A percentile compares a stretch with the other conserved stretches of the same genome.
Evolutionary conservation across 73 alveolate species (phyloP).

Genomic region (Durusdinium trenchii): DNA sequence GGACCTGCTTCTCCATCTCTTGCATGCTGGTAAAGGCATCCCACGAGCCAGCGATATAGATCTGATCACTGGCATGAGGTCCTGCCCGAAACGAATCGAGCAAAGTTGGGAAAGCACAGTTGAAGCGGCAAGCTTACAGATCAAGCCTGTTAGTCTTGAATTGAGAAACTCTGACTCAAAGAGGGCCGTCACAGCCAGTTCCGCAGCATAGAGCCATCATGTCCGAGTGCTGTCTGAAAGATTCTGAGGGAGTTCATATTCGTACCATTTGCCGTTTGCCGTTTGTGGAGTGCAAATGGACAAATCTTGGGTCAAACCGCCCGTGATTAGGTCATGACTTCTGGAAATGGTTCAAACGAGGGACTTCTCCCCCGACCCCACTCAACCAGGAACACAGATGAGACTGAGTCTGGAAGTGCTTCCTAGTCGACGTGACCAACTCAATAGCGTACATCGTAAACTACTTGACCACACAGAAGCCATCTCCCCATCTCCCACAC

Average conservation of each 20-base stretch:
- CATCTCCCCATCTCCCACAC: not conserved
- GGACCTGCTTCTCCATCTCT: slow-evolving; percentile 93
- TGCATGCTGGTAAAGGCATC: slow-evolving; percentile 88
- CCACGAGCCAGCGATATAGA: slow-evolving; percentile 91
- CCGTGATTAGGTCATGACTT: too few relatives aligned
- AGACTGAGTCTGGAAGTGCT: too few relatives aligned
- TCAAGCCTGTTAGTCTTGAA: not conserved
- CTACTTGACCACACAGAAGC: not conserved
- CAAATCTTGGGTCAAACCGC: too few relatives aligned
- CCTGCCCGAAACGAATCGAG: not conserved
- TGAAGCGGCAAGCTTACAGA: not conserved
- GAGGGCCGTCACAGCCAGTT: not conserved
- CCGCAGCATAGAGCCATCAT: not conserved
- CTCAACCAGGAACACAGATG: too few relatives aligned
- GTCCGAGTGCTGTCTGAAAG: not conserved
- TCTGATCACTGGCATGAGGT: slow-evolving; percentile 88
- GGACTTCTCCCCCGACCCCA: too few relatives aligned
- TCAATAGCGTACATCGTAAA: not conserved
- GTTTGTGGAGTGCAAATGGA: too few relatives aligned
- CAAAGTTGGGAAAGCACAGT: not conserved
- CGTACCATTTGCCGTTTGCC: too few relatives aligned
- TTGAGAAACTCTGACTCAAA: not conserved
- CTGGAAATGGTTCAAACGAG: too few relatives aligned
- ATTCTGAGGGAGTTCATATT: too few relatives aligned
- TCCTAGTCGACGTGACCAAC: too few relatives aligned